Conservation (phyloP, 345 rosid species). For the Linum usitatissimum region DNA sequence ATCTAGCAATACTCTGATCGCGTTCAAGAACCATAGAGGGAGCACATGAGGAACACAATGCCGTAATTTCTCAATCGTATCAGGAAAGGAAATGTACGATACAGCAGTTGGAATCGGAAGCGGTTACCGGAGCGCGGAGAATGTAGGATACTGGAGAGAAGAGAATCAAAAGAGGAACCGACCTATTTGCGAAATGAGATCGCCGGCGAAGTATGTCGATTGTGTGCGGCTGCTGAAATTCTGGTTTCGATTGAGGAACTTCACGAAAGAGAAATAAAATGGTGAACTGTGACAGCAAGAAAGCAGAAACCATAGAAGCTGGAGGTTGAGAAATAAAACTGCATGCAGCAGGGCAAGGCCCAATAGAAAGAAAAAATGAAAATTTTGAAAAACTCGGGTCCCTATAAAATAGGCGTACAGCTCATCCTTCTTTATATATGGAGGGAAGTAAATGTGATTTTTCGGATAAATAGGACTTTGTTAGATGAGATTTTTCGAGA, state of each 20-base stretch:
- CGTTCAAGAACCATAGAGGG: not conserved
- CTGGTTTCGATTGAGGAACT: not conserved
- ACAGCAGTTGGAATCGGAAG: not conserved
- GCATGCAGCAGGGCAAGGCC: no score
- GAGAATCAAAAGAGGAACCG: slow-evolving; percentile 4
- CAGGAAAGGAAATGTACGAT: not conserved
- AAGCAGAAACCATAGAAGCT: not conserved
- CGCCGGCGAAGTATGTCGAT: slow-evolving; percentile 28
- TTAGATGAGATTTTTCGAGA: no score
- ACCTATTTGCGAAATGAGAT: not conserved
- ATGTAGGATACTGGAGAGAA: slow-evolving; percentile 14
- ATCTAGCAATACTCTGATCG: not conserved
- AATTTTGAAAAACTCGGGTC: no score
- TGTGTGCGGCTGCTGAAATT: slow-evolving; percentile 12
- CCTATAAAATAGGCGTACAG: no score
- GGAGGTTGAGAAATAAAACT: no score
- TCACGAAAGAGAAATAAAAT: not conserved
- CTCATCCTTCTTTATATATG: no score
- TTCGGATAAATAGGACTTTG: no score
- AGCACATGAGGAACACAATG: not conserved
- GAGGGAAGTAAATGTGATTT: no score
- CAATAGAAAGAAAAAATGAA: no score
- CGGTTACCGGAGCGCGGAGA: not conserved
- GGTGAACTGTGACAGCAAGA: slow-evolving; percentile 1
- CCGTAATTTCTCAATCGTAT: slow-evolving; percentile 13